Evolutionary conservation across 108 stramenopile genomes (phyloP).

Genomic region (Skeletonema grethae): DNA sequence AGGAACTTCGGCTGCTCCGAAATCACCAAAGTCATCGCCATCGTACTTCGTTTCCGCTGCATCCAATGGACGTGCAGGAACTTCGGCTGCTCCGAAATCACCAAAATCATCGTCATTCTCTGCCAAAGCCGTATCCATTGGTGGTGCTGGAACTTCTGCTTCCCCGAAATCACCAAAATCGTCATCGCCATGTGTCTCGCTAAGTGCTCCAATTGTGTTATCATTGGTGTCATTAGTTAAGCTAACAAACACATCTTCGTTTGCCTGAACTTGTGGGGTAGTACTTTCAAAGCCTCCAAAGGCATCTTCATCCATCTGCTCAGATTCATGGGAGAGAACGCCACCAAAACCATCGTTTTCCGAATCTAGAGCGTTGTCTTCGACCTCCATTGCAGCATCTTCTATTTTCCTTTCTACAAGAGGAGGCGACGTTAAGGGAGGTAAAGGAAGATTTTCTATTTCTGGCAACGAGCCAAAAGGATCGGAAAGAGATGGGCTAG

Average conservation of each 20-base stretch:
- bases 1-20: conserved; percentile 17
- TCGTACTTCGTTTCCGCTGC: conserved; percentile 9
- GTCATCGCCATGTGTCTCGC: background rate
- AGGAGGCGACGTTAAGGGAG: conserved; percentile 12
- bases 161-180: conserved; percentile 38
- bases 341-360: conserved; percentile 6
- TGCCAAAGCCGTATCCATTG: background rate
- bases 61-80: background rate
- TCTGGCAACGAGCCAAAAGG: conserved; percentile 40
- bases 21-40: conserved; percentile 46
- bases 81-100: background rate
- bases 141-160: background rate
- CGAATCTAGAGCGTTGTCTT: background rate
- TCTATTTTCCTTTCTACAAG: background rate
- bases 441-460: conserved; percentile 44
- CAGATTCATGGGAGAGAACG: background rate
- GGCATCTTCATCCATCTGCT: conserved; percentile 21
- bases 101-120: conserved; percentile 38
- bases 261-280: background rate
- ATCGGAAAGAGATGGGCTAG: conserved; percentile 16
- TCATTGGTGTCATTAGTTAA: conserved; percentile 4
- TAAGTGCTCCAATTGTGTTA: background rate
- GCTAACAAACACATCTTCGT: background rate
- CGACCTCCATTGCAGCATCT: background rate
- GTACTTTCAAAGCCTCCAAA: conserved; percentile 50